These are phyloP conservation scores for Rhododendron henanense DNA, from an alignment of 148 eudicot species.

Conservation along the genomic window DNA sequence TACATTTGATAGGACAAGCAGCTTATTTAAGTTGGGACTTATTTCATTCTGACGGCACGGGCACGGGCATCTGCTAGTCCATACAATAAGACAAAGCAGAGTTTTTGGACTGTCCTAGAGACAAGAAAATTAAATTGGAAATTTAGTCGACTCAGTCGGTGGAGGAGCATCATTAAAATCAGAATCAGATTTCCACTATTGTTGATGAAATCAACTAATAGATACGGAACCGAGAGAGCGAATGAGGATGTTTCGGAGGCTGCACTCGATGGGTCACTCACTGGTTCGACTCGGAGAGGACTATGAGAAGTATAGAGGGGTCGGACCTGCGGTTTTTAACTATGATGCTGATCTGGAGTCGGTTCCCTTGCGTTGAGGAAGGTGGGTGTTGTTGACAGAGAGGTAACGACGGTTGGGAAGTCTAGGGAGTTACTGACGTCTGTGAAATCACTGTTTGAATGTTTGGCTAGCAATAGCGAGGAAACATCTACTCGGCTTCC, in stretches of 20 bases:
- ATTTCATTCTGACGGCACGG: no score
- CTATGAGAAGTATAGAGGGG: slow-evolving; percentile 12
- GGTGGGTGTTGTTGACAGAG: background rate
- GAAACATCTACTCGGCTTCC: background rate
- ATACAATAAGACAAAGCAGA: background rate
- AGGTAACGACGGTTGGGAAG: no score
- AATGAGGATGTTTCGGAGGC: slow-evolving; percentile 5
- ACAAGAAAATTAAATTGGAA: background rate
- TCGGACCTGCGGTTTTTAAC: background rate
- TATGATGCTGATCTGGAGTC: background rate
- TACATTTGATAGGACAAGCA: background rate
- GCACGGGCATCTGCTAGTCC: background rate
- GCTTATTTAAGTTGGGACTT: background rate
- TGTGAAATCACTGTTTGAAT: background rate
- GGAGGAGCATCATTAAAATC: background rate
- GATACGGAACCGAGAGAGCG: slow-evolving; percentile 9
- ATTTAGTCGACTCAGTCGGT: background rate
- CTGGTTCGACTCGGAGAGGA: slow-evolving; percentile 21
- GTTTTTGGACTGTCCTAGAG: background rate
- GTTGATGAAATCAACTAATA: background rate
- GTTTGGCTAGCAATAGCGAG: background rate
- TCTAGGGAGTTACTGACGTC: no score
- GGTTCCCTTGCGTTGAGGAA: background rate
- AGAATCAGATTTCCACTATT: background rate
- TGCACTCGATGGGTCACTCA: slow-evolving; percentile 46